These are phyloP conservation scores for Boletus semigastroideus DNA, from an alignment of 1,284 basidiomycete genomes.

Conservation along the genomic window DNA sequence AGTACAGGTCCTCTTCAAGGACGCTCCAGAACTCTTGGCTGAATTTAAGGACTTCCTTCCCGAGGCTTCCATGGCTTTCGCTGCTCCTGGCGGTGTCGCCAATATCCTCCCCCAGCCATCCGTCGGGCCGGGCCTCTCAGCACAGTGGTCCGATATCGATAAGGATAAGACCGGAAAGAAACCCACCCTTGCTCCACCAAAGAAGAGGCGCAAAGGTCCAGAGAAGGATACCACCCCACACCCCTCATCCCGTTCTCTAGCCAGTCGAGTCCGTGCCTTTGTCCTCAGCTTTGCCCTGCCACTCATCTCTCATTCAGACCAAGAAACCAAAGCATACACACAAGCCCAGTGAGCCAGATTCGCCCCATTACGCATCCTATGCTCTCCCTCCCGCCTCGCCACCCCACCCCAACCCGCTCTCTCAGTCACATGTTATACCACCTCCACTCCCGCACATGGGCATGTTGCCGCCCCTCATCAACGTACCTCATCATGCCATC, in stretches of 20 bases:
- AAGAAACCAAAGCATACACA: constrained; percentile 64
- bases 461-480: constrained; percentile 30
- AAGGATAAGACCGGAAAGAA: constrained; percentile 50
- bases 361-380: constrained; percentile 58
- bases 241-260: constrained; percentile 45
- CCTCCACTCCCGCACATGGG: constrained; percentile 34
- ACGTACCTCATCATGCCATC: constrained; percentile 29
- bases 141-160: constrained; percentile 42
- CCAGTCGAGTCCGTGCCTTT: constrained; percentile 37
- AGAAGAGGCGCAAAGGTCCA: constrained; percentile 44
- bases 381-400: constrained; percentile 42
- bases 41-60: constrained; percentile 98
- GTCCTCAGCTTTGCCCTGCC: constrained; percentile 1
- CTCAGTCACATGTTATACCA: constrained; percentile 34
- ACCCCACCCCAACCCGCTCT: constrained; percentile 35
- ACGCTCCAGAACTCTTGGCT: constrained; percentile 87
- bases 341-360: constrained; percentile 52
- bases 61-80: constrained; percentile 49
- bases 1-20: constrained; percentile 90
- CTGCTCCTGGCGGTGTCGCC: constrained; percentile 36
- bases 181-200: constrained; percentile 38
- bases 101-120: constrained; percentile 47
- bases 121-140: constrained; percentile 32
- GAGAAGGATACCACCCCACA: constrained; percentile 64
- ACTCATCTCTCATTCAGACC: constrained; percentile 33